Evolutionary conservation across 352 stramenopile species (phyloP).

Genomic region (Globisporangium apiculatum): DNA sequence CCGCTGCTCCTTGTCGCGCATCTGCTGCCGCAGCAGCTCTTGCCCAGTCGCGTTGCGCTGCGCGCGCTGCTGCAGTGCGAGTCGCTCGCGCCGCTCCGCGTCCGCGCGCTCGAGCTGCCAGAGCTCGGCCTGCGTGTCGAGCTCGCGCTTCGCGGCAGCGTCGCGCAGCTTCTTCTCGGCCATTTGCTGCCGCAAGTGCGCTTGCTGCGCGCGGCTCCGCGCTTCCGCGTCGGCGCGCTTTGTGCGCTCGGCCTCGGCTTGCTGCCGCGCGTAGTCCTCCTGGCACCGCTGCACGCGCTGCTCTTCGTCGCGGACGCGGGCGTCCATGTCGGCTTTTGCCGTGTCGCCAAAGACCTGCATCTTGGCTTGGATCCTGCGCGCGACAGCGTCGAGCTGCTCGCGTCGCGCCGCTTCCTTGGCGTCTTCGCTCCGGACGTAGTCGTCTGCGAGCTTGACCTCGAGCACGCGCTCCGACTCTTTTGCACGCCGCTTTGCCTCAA

Average conservation of each 20-base stretch:
- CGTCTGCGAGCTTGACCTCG: constrained; percentile 56
- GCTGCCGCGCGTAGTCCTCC: constrained; percentile 50
- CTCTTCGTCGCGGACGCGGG: constrained; percentile 58
- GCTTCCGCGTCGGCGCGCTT: constrained; percentile 46
- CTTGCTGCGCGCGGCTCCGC: constrained; percentile 39
- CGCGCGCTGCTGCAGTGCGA: constrained; percentile 42
- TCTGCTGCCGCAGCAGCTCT: constrained; percentile 60
- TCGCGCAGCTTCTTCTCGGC: constrained; percentile 65
- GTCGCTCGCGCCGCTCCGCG: constrained; percentile 42
- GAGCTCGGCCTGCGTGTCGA: constrained; percentile 78
- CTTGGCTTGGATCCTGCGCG: constrained; percentile 65
- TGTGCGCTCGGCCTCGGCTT: constrained; percentile 43
- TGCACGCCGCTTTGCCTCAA: constrained; percentile 48
- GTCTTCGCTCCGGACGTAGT: constrained; percentile 74
- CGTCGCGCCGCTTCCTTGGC: constrained; percentile 51
- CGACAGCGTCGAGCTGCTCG: constrained; percentile 65
- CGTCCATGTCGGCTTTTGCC: constrained; percentile 56
- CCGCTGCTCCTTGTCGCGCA: constrained; percentile 53
- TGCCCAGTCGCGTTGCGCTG: constrained; percentile 53
- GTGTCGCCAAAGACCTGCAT: constrained; percentile 86
- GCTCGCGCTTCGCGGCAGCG: constrained; percentile 35
- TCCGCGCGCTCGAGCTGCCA: constrained; percentile 63
- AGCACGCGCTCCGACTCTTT: constrained; percentile 46
- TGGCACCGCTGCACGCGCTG: constrained; percentile 54
- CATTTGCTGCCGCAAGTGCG: constrained; percentile 54